Base-by-base conservation (phyloP, 176 grass and related monocot genomes). In the Paspalum vaginatum region DNA sequence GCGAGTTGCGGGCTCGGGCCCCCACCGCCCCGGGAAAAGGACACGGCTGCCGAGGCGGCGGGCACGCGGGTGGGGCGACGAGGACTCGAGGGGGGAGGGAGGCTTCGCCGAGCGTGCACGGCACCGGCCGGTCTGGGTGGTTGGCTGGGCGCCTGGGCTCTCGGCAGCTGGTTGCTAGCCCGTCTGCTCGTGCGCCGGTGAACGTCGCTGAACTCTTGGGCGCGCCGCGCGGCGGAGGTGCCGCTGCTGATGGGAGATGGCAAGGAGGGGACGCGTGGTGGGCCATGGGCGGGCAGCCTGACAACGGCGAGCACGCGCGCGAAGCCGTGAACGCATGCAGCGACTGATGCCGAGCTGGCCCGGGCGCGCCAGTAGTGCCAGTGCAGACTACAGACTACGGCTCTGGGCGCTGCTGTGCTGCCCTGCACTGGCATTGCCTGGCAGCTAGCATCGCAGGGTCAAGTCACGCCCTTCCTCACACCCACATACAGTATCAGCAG, bases 381-480 rank as follows among this genome's bases (percentile, higher is more conserved):
- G 44, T 46, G 43, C 43, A 32, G 32, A 32, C 55, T 9, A 40
- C 15, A 24, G 56, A 9, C 56, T 24, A 18, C 21, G 12, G 48
- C 49, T 42, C 77, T 56, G 16, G n/a, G 32, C 38, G 17, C 39
- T 81, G 52, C 66, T 4, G 25, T 21, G 9, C 69, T 44, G 41
- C 10, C 22, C 20, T 59, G 11, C n/a, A 20, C 27, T 38, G 16
- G 4, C n/a, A n/a, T n/a, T n/a, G n/a, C n/a, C n/a, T n/a, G n/a
- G n/a, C n/a, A n/a, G n/a, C 6, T 50, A n/a, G 49, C 66, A 50
- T 26, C 62, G 52, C 27, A 51, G 59, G 37, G 82, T 70, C 73
- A 42, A 42, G 64, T 69, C 82, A 60, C 44, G n/a, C n/a, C n/a
- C n/a, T n/a, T n/a, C n/a, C n/a, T n/a, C n/a, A n/a, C n/a, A n/a